Percentiles rank a stretch among this genome's conserved stretches.
Conservation (phyloP, 192 early-diverging fungal species). For the Backusella luteola region DNA sequence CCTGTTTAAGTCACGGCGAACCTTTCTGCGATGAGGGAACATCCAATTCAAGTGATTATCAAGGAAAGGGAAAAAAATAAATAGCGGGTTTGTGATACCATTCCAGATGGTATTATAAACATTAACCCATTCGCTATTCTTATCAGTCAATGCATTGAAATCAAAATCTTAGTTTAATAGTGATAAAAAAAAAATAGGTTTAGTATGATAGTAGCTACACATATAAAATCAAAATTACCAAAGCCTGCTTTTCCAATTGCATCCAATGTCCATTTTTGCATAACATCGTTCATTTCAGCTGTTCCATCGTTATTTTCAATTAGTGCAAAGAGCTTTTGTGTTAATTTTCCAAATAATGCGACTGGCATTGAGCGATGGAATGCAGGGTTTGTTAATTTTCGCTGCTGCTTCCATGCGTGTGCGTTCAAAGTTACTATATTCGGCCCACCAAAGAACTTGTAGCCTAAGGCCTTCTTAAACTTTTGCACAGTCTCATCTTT, state of each 20-base stretch:
- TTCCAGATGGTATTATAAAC: neutral
- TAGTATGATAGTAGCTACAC: neutral
- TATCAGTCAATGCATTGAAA: slow-evolving; percentile 1
- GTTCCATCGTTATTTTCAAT: neutral
- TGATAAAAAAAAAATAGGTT: neutral
- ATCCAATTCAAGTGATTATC: slow-evolving; percentile 16
- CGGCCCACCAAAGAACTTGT: neutral
- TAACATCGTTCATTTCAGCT: neutral
- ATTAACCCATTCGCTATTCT: neutral
- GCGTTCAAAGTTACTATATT: neutral
- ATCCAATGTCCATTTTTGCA: neutral
- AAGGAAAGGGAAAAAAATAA: neutral
- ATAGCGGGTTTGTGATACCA: neutral
- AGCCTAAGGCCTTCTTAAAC: neutral
- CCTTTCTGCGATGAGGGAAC: neutral
- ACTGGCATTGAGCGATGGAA: slow-evolving; percentile 21
- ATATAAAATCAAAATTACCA: neutral
- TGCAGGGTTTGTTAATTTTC: slow-evolving; percentile 21
- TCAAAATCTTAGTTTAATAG: slow-evolving; percentile 5
- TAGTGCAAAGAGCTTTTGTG: neutral
- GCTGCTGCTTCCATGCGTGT: slow-evolving; percentile 8
- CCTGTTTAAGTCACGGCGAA: neutral
- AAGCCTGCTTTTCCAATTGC: neutral
- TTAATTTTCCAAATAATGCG: slow-evolving; percentile 7
- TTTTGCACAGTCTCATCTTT: too few relatives aligned